These are phyloP conservation scores for Keithomyces neogunnii DNA, from an alignment of 2,329 filamentous ascomycete species.

Conservation along the genomic window DNA sequence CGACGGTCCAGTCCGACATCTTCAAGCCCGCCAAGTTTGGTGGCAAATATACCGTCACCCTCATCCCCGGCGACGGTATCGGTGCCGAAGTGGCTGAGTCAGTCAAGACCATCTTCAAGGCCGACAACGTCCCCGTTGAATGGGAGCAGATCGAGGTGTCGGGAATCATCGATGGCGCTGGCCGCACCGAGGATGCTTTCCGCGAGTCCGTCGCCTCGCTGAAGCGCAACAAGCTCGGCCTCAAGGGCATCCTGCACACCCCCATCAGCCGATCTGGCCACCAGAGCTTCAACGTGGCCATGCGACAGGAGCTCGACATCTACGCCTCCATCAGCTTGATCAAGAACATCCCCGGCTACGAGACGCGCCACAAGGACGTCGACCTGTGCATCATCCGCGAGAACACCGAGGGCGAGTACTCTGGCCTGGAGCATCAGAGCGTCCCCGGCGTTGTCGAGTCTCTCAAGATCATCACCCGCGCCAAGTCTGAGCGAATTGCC, in stretches of 20 bases:
- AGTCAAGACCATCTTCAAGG: conserved; percentile 99
- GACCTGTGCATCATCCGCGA: conserved; percentile 99
- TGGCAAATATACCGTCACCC: conserved; percentile 97
- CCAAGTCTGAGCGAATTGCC: conserved; percentile 98
- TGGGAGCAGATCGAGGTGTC: conserved; percentile 98
- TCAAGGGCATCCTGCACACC: conserved; percentile 98
- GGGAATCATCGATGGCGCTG: conserved; percentile 69
- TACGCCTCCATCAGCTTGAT: conserved; percentile 96
- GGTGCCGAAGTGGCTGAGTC: conserved; percentile 96
- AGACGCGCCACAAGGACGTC: conserved; percentile 94
- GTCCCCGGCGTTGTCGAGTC: conserved; percentile 95
- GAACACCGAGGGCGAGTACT: conserved; percentile 99
- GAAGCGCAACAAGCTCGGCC: conserved; percentile 95
- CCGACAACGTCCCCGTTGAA: conserved; percentile 95
- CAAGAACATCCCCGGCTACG: conserved; percentile 99
- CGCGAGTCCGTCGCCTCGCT: conserved; percentile 90
- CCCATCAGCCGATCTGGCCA: conserved; percentile 94
- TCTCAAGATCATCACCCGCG: conserved; percentile 98
- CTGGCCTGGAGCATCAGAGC: conserved; percentile 95
- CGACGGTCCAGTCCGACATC: conserved; percentile 86
- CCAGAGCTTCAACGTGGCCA: conserved; percentile 98
- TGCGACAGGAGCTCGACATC: conserved; percentile 98
- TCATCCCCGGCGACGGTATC: conserved; percentile 98
- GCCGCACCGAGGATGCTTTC: conserved; percentile 91
- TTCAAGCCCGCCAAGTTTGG: conserved; percentile 99